phyloP scores from a whole-genome alignment of 108 stramenopile species.

The Fistulifera solaris region DNA sequence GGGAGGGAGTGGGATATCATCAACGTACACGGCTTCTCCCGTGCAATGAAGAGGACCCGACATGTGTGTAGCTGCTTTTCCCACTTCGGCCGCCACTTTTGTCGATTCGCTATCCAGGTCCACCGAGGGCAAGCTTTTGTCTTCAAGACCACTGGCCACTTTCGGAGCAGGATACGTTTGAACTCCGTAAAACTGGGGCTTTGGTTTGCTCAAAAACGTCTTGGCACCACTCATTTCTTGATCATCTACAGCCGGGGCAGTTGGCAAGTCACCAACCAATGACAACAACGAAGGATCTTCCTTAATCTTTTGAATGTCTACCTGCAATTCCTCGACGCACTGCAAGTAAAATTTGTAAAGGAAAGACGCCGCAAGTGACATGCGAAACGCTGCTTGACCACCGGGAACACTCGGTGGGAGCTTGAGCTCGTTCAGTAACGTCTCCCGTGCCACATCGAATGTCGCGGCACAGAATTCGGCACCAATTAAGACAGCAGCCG shows the following conservation, averaged over 20 bases:
- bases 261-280: slow-evolving; percentile 19
- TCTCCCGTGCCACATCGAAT: slow-evolving; percentile 48
- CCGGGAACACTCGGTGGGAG: slow-evolving; percentile 81
- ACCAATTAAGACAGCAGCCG: slow-evolving; percentile 50
- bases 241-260: slow-evolving; percentile 29
- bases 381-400: slow-evolving; percentile 86
- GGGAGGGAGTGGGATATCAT: slow-evolving; percentile 81
- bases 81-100: slow-evolving; percentile 42
- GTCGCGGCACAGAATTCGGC: slow-evolving; percentile 46
- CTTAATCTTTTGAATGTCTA: slow-evolving; percentile 30
- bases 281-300: slow-evolving; percentile 20
- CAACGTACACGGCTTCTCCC: slow-evolving; percentile 86
- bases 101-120: background rate
- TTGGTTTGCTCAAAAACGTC: slow-evolving; percentile 62
- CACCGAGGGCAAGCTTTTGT: slow-evolving; percentile 18
- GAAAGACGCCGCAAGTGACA: slow-evolving; percentile 81
- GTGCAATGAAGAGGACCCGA: slow-evolving; percentile 84
- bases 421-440: slow-evolving; percentile 61
- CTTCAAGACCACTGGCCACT: slow-evolving; percentile 61
- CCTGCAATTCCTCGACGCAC: slow-evolving; percentile 40
- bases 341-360: slow-evolving; percentile 78
- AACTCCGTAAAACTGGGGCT: slow-evolving; percentile 65
- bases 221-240: slow-evolving; percentile 41
- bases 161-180: slow-evolving; percentile 77
- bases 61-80: slow-evolving; percentile 64